phyloP scores from a whole-genome alignment of 148 eudicot species.

The Chenopodium suecicum region DNA sequence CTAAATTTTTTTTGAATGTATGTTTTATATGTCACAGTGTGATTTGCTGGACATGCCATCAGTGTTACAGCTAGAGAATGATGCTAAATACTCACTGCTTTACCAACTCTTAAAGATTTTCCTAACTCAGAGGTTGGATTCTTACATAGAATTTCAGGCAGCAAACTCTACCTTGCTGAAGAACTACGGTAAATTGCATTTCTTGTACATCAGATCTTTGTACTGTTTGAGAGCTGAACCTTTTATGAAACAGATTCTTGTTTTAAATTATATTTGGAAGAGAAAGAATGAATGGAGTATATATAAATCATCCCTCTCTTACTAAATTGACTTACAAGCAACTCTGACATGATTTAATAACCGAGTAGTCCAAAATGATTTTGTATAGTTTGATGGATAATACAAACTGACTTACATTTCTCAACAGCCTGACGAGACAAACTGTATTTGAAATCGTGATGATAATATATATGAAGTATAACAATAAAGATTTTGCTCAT shows the following conservation, averaged over 20 bases:
- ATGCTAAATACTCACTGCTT: slow-evolving; percentile 52
- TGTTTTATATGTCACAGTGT: slow-evolving; percentile 47
- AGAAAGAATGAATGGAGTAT: neutral
- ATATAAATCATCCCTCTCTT: neutral
- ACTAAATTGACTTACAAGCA: neutral
- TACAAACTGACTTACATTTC: no score
- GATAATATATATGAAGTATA: no score
- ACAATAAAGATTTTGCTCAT: neutral
- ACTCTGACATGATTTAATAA: neutral
- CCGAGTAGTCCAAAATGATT: no score
- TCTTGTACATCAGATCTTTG: neutral
- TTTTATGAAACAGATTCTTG: neutral
- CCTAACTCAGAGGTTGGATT: slow-evolving; percentile 73
- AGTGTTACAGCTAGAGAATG: slow-evolving; percentile 83
- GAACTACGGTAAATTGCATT: slow-evolving; percentile 52
- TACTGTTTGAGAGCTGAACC: neutral
- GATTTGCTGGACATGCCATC: slow-evolving; percentile 89
- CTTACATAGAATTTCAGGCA: slow-evolving; percentile 64
- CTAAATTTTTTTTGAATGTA: neutral
- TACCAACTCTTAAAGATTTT: slow-evolving; percentile 85
- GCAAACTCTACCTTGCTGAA: slow-evolving; percentile 58
- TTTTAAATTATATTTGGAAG: neutral
- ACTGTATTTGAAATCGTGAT: no score
- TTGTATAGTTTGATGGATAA: no score
- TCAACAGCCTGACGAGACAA: no score